These are phyloP conservation scores for Bipolaris bicolor DNA, from an alignment of 2,329 filamentous ascomycete genomes.

Conservation along the genomic window DNA sequence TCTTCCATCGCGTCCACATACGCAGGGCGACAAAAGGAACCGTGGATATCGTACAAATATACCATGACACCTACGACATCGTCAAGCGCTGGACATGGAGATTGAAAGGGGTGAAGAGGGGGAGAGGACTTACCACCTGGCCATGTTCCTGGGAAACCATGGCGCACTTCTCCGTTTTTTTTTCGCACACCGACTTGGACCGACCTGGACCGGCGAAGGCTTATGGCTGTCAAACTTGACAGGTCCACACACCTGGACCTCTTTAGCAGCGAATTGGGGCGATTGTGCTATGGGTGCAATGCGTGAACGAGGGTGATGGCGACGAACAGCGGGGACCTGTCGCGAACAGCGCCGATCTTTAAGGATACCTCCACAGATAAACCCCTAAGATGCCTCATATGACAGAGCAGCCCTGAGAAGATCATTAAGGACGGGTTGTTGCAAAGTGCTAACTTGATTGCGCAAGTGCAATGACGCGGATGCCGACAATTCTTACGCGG, in stretches of 20 bases:
- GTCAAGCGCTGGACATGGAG: slow-evolving; percentile 8
- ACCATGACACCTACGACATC: slow-evolving; percentile 38
- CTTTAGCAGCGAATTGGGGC: neutral
- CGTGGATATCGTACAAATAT: slow-evolving; percentile 43
- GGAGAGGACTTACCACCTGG: slow-evolving; percentile 29
- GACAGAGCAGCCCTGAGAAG: neutral
- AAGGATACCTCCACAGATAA: slow-evolving; percentile 5
- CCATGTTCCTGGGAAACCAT: slow-evolving; percentile 23
- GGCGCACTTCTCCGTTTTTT: neutral
- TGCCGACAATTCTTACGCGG: neutral
- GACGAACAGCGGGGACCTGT: slow-evolving; percentile 1
- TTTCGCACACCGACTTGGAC: slow-evolving; percentile 1
- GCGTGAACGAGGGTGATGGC: neutral
- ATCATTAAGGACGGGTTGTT: neutral
- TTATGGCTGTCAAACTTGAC: neutral
- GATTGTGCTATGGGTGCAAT: neutral
- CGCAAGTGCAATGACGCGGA: neutral
- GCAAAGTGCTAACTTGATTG: neutral
- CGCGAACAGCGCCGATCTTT: slow-evolving; percentile 9
- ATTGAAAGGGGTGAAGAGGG: neutral
- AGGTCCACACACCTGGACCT: neutral
- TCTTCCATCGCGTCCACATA: slow-evolving; percentile 37
- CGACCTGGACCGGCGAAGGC: slow-evolving; percentile 7
- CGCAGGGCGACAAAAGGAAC: slow-evolving; percentile 38
- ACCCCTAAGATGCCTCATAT: slow-evolving; percentile 1